A percentile compares a stretch with the other conserved stretches of the same genome.
Evolutionary conservation across 108 stramenopile genomes (phyloP).

Genomic region (Hondaea fermentalgiana): DNA sequence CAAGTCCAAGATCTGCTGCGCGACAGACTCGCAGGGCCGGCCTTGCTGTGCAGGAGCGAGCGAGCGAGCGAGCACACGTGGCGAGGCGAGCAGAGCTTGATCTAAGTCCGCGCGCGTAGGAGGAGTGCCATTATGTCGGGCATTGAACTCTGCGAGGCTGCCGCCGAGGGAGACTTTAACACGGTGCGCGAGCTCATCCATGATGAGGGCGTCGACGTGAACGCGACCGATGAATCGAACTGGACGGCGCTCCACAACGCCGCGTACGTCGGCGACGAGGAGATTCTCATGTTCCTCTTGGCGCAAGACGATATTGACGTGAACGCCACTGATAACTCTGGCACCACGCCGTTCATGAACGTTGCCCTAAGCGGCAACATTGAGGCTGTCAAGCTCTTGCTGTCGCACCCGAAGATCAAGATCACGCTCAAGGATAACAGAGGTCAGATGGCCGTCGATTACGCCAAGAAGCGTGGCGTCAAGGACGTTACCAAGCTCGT

Average conservation of each 20-base stretch:
- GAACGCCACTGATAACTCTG: neutral
- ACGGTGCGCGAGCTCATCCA: neutral
- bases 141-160: neutral
- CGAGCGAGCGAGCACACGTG: neutral
- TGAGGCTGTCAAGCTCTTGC: conserved; percentile 1
- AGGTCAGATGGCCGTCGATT: neutral
- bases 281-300: neutral
- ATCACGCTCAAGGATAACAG: neutral
- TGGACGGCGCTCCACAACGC: conserved; percentile 9
- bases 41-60: no score
- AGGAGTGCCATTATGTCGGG: neutral
- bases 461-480: conserved; percentile 10
- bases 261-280: neutral
- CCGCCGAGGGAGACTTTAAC: neutral
- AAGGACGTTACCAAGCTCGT: neutral
- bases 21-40: no score
- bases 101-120: neutral
- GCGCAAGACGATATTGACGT: neutral
- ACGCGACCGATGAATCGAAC: neutral
- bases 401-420: neutral
- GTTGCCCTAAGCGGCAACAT: neutral
- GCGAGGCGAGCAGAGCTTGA: neutral
- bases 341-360: neutral
- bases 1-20: no score
- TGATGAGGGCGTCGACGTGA: neutral